Conservation (phyloP, 805 yeast species). For the Candida hispaniensis region DNA sequence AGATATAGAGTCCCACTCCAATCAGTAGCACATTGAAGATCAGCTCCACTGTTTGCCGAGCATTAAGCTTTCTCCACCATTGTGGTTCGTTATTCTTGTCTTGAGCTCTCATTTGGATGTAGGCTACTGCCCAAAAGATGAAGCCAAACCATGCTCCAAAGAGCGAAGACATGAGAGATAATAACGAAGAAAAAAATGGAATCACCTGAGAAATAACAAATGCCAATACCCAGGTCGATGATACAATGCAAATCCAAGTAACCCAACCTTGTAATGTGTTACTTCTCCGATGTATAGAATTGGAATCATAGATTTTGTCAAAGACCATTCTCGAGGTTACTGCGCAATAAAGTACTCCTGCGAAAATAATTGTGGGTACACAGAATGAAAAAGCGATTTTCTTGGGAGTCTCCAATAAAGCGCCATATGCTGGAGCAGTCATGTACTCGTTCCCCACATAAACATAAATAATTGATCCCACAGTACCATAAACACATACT, state of each 20-base stretch:
- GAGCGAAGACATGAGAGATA: slow-evolving; percentile 48
- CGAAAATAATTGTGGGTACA: slow-evolving; percentile 45
- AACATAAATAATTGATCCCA: slow-evolving; percentile 49
- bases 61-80: slow-evolving; percentile 27
- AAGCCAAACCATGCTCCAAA: slow-evolving; percentile 60
- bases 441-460: slow-evolving; percentile 44
- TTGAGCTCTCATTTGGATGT: slow-evolving; percentile 36
- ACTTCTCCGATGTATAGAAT: slow-evolving; percentile 35
- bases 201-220: slow-evolving; percentile 53
- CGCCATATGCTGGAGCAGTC: slow-evolving; percentile 51
- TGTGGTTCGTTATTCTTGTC: slow-evolving; percentile 26
- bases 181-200: slow-evolving; percentile 50
- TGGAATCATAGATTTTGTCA: slow-evolving; percentile 34
- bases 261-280: slow-evolving; percentile 46
- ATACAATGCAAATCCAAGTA: slow-evolving; percentile 39
- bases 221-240: slow-evolving; percentile 40
- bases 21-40: slow-evolving; percentile 33
- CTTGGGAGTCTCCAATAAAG: slow-evolving; percentile 38
- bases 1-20: slow-evolving; percentile 40
- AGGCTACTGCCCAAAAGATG: slow-evolving; percentile 52
- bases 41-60: slow-evolving; percentile 32
- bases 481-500: slow-evolving; percentile 39
- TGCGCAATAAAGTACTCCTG: slow-evolving; percentile 46
- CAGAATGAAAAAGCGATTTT: slow-evolving; percentile 51
- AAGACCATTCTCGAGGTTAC: slow-evolving; percentile 46